Base-by-base conservation (phyloP, 495 filamentous ascomycete species). In the Aspergillus sparsus region DNA sequence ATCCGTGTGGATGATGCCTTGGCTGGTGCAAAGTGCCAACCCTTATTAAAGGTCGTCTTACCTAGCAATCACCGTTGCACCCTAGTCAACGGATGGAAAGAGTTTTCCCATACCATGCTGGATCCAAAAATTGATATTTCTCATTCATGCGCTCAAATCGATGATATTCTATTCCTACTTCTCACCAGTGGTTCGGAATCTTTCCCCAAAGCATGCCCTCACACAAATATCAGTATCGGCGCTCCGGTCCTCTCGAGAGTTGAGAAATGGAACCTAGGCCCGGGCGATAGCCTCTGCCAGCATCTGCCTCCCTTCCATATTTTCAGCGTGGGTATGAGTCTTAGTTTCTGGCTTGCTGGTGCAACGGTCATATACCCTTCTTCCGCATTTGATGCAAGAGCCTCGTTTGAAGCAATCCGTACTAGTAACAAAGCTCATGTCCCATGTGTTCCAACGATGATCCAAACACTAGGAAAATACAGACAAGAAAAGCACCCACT, bases 121-220 rank as follows among this genome's bases (percentile, higher is more conserved):
- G 37, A 41, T 11, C 10, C 37, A 41, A 41, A 7, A 7, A 41
- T 41, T n/a, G 37, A 41, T 7, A 7, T 7, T 41, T n/a, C 37
- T 41, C 3, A 41, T 3, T 41, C 37, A 41, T 41, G 37, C 37
- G 13, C 44, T 47, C 44, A 47, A 47, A 1, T 47, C 44, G 44
- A 47, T 2, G 44, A 47, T 8, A 47, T 16, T 16, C 36, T 53
- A 21, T 64, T 72, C 46, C 70, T 77, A 15, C 49, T 79, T 13
- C 77, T 73, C 62, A 79, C 75, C 0, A 74, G 71, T 55, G 75
- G 77, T 32, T 78, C 74, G 3, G 71, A 73, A 3, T 58, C 63
- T 7, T 60, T 64, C 3, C 74, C 77, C 7, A 80, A 80, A 59
- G 66, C 62, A 15, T 78, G 75, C 59, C 63, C 65, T 10, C 71